Percentiles rank a stretch among this genome's conserved stretches.
Conservation (phyloP, 1,284 basidiomycete species). For the Waitea zeae region DNA sequence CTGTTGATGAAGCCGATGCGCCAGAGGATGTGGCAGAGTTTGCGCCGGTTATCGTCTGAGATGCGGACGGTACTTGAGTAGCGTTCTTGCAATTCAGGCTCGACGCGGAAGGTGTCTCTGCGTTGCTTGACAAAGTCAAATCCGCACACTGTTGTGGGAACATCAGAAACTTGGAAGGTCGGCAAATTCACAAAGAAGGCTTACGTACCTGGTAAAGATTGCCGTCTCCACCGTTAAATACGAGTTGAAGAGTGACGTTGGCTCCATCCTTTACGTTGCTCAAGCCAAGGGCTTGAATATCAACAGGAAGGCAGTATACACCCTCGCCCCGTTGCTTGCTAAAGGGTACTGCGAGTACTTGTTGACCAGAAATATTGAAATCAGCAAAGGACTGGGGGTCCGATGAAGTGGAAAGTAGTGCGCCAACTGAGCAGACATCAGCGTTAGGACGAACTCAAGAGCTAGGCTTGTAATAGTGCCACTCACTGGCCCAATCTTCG, state of each 20-base stretch:
- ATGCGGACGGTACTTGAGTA: too few species aligned
- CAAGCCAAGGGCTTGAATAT: slow-evolving; percentile 31
- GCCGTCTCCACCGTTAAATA: slow-evolving; percentile 50
- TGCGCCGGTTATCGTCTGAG: too few species aligned
- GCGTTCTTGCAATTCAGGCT: background rate
- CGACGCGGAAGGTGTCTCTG: slow-evolving; percentile 15
- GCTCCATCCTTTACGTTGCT: slow-evolving; percentile 31
- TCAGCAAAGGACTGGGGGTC: slow-evolving; percentile 40
- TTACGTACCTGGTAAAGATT: slow-evolving; percentile 40
- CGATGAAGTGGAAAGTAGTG: slow-evolving; percentile 33
- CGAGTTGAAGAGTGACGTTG: slow-evolving; percentile 44
- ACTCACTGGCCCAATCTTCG: slow-evolving; percentile 31
- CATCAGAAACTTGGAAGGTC: slow-evolving; percentile 1
- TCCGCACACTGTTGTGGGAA: slow-evolving; percentile 39
- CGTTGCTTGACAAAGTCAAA: slow-evolving; percentile 38
- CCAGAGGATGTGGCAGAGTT: too few species aligned
- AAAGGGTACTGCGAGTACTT: slow-evolving; percentile 21
- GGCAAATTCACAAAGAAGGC: background rate
- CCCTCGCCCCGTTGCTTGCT: slow-evolving; percentile 36
- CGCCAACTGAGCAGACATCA: slow-evolving; percentile 21
- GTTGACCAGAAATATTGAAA: slow-evolving; percentile 24
- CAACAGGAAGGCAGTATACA: slow-evolving; percentile 39
- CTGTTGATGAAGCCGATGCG: too few species aligned
- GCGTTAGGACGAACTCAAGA: background rate
- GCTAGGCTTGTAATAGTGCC: too few species aligned